phyloP scores from a whole-genome alignment of 306 rosid species.

The Dalbergia cochinchinensis region DNA sequence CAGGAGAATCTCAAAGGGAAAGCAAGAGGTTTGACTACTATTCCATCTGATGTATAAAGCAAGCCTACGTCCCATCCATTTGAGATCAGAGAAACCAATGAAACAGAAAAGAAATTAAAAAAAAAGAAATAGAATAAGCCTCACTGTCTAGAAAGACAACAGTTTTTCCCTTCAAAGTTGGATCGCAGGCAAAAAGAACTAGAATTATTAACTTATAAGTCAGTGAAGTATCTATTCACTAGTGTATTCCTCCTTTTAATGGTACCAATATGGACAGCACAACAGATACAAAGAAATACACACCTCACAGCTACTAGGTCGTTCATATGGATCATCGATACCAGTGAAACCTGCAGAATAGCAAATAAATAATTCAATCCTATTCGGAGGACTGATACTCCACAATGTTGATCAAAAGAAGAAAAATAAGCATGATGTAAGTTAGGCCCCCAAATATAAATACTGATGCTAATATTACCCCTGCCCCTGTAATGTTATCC shows the following conservation, averaged over 20 bases:
- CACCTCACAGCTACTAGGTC: slow-evolving; percentile 83
- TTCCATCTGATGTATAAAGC: slow-evolving; percentile 13
- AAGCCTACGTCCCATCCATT: slow-evolving; percentile 25
- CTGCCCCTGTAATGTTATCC: no score
- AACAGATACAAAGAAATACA: slow-evolving; percentile 44
- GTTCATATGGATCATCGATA: slow-evolving; percentile 90
- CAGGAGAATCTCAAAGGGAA: slow-evolving; percentile 23
- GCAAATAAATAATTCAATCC: slow-evolving; percentile 44
- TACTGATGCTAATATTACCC: no score
- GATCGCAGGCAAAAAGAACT: neutral
- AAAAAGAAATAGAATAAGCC: neutral
- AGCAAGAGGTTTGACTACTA: neutral
- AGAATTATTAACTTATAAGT: neutral
- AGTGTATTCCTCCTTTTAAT: slow-evolving; percentile 7
- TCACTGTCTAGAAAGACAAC: slow-evolving; percentile 17
- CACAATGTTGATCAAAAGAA: slow-evolving; percentile 27
- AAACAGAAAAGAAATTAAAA: slow-evolving; percentile 16
- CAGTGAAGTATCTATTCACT: slow-evolving; percentile 2
- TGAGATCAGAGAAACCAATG: slow-evolving; percentile 26
- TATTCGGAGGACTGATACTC: slow-evolving; percentile 13
- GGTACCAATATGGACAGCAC: slow-evolving; percentile 5
- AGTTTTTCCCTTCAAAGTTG: slow-evolving; percentile 28
- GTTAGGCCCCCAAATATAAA: no score
- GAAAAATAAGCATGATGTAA: neutral
- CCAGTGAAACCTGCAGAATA: slow-evolving; percentile 88